phyloP scores from a whole-genome alignment of 495 filamentous ascomycete genomes.

The Tricharina praecox region DNA sequence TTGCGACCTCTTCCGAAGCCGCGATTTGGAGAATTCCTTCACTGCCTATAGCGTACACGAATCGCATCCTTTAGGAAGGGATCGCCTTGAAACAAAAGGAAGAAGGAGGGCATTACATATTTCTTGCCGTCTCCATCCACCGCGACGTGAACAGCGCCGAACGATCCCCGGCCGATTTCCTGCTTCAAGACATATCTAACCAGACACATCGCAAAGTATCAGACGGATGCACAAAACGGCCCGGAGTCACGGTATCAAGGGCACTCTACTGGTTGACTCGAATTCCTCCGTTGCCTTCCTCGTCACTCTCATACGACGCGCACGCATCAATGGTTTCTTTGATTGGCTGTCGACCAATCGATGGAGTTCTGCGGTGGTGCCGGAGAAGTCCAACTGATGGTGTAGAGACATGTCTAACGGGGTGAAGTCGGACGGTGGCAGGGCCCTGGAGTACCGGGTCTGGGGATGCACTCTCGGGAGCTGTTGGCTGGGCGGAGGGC shows the following conservation, averaged over 20 bases:
- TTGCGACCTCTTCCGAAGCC: conserved; percentile 80
- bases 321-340: conserved; percentile 85
- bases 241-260: not conserved
- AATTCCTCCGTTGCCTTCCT: conserved; percentile 48
- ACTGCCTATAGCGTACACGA: conserved; percentile 45
- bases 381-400: conserved; percentile 29
- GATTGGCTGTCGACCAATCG: conserved; percentile 27
- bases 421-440: too few species aligned
- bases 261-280: conserved; percentile 23
- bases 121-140: conserved; percentile 80
- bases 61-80: not conserved
- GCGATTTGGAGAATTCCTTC: conserved; percentile 92
- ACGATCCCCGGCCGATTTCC: conserved; percentile 90
- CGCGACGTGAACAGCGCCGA: conserved; percentile 83
- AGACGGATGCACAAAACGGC: too few species aligned
- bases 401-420: not conserved
- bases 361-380: conserved; percentile 58
- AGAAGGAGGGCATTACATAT: conserved; percentile 45
- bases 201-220: too few species aligned
- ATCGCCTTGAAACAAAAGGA: not conserved
- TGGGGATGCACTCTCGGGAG: too few species aligned
- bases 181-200: conserved; percentile 77
- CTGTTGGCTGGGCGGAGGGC: too few species aligned
- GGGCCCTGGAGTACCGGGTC: too few species aligned
- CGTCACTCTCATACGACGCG: conserved; percentile 70